Base-by-base conservation (phyloP, 371 early-diverging fungal genomes). In the Mucor velutinosus region DNA sequence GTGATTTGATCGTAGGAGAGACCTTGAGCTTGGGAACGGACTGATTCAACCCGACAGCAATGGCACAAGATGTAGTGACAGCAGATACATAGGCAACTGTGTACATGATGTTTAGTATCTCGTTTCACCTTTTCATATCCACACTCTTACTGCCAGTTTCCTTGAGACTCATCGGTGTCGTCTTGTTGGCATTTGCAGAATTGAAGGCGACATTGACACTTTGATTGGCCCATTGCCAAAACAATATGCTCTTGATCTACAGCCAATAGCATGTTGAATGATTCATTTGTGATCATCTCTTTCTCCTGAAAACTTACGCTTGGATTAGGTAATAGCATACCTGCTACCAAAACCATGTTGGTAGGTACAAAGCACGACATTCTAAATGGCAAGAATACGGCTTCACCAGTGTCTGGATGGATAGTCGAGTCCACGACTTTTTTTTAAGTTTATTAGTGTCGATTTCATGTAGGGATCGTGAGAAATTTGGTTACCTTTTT, bases 181-280 rank as follows among this genome's bases (percentile, higher is more conserved):
- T 90, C 76, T 94, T 94, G 80, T 94, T 94, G 15, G 94, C 92
- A 72, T 94, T 94, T 45, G 86, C 86, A 59, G 88, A 94, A 79
- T 94, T 94, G 78, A 94, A 89, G 7, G 93, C 94, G 7, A 93
- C 93, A 74, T 94, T 94, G 56, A 90, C 88, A 56, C 84, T 85
- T 73, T 94, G 94, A 75, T 94, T 94, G 58, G 89, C 76, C 94
- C 92, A 94, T 72, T 94, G 94, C 92, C 93, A 93, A 74, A 92
- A 92, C 37, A 93, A 64, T 65, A 93, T 90, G 35, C 80, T 81
- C 51, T 81, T 86, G 27, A 84, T 87, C 89, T 89, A 69, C 12
- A 65, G 27, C 27, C 49, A n/a, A 47, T 35, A 7, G 19, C 25
- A 45, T 25, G 37, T 56, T 23, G 0, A 49, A 19, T 41, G 25